These are phyloP conservation scores for Marchantia paleacea DNA, from an alignment of 225 moss, liverwort and hornwort species.

Conservation along the genomic window DNA sequence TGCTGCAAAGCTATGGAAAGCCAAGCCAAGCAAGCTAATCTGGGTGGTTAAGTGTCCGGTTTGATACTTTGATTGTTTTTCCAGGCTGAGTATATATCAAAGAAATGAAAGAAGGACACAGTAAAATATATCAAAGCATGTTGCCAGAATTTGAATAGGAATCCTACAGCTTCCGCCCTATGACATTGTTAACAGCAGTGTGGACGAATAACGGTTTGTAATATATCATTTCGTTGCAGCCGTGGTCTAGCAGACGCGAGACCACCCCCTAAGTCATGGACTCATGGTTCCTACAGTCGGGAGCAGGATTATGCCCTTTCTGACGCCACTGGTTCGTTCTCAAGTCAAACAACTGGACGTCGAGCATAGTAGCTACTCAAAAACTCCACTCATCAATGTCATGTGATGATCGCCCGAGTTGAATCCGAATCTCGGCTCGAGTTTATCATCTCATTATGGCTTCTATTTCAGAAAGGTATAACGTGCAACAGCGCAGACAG, in stretches of 20 bases:
- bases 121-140: not conserved
- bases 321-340: not conserved
- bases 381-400: too few species aligned
- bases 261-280: not conserved
- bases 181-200: not conserved
- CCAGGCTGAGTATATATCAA: not conserved
- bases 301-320: not conserved
- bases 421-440: too few species aligned
- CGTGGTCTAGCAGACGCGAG: not conserved
- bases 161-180: not conserved
- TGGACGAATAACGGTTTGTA: not conserved
- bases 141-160: conserved; percentile 2
- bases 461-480: too few species aligned
- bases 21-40: not conserved
- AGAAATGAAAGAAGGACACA: too few species aligned
- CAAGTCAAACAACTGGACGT: not conserved
- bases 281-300: conserved; percentile 8
- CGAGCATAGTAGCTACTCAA: too few species aligned
- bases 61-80: not conserved
- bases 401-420: too few species aligned
- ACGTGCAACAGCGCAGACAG: too few species aligned
- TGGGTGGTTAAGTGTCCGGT: not conserved
- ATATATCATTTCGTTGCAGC: not conserved
- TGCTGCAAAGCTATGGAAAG: not conserved
- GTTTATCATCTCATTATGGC: too few species aligned